Base-by-base conservation (phyloP, 2,329 filamentous ascomycete genomes). In the Chaetomium strumarium region DNA sequence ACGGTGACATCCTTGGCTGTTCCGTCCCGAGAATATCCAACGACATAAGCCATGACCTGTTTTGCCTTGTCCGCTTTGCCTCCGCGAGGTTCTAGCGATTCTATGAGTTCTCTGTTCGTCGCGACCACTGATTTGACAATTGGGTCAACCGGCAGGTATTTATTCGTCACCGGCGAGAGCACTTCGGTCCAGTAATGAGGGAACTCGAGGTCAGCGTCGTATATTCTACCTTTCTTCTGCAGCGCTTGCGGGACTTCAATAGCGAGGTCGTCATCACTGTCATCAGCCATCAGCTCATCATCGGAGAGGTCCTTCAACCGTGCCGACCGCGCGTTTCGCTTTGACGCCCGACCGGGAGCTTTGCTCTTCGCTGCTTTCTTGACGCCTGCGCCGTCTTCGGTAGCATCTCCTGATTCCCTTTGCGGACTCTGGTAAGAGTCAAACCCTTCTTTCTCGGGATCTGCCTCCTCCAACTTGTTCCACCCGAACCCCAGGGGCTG, bases 141-240 rank as follows among this genome's bases (percentile, higher is more conserved):
- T 0, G 88, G 78, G 53, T 96, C 91, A 2, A 96, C 85, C 0
- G 90, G 78, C 9, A 93, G 77, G 52, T 87, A 90, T 45, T 82
- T 88, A 49, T 88, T 81, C 0, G 88, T 92, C 3, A 89, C 76
- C 2, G 90, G 86, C 0, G 91, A 96, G 2, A 93, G 75, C 2
- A 88, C 86, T 67, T 99, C 93, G 0, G 87, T 86, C 93, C 93
- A 99, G 67, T 97, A 97, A 46, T 88, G 86, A 1, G 93, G 91
- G 59, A 85, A 93, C 2, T 84, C 81, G 29, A 96, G 75, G 60
- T 95, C 90, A 17, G 78, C 75, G 61, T 95, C 90, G 61, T 85
- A 88, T 49, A 77, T 75, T 53, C 75, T 76, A 37, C 67, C 69
- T 59, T 70, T 77, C 46, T 67, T 69, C 5, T 72, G 69, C 2